Conservation (phyloP, 768 basidiomycete species). For the Collybia mongolica region DNA sequence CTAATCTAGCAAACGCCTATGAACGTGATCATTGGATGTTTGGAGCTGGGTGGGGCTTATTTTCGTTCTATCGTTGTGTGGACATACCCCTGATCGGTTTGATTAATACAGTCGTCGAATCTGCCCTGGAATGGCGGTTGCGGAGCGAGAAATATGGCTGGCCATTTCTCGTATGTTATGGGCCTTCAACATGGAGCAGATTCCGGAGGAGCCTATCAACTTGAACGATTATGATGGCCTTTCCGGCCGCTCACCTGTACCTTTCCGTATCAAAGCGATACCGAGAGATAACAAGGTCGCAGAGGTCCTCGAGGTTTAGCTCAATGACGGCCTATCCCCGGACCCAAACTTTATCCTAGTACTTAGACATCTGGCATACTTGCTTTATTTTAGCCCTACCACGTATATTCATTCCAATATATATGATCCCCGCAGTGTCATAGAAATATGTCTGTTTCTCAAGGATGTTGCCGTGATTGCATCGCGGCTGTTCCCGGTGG, state of each 20-base stretch:
- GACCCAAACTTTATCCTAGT: slow-evolving; percentile 3
- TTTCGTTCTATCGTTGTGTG: neutral
- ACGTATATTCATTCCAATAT: too few relatives aligned
- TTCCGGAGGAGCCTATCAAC: slow-evolving; percentile 42
- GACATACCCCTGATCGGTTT: neutral
- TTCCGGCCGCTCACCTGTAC: slow-evolving; percentile 44
- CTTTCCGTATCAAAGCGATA: slow-evolving; percentile 33
- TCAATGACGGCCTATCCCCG: neutral
- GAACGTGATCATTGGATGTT: slow-evolving; percentile 52
- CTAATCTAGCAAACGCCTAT: slow-evolving; percentile 36
- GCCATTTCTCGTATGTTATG: slow-evolving; percentile 47
- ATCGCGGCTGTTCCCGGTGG: too few relatives aligned
- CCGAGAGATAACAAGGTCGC: slow-evolving; percentile 29
- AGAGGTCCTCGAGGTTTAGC: slow-evolving; percentile 17
- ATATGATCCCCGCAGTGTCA: too few relatives aligned
- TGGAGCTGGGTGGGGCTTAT: slow-evolving; percentile 38
- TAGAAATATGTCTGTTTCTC: too few relatives aligned
- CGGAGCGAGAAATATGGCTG: slow-evolving; percentile 44
- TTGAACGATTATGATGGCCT: slow-evolving; percentile 46
- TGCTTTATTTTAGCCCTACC: too few relatives aligned
- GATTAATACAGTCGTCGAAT: slow-evolving; percentile 29
- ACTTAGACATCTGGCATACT: too few relatives aligned
- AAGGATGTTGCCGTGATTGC: too few relatives aligned
- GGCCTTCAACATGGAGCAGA: slow-evolving; percentile 40
- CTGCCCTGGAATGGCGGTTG: slow-evolving; percentile 43